Evolutionary conservation across 169 alveolate species (phyloP).

Genomic region (Cryptosporidium xiaoi): DNA sequence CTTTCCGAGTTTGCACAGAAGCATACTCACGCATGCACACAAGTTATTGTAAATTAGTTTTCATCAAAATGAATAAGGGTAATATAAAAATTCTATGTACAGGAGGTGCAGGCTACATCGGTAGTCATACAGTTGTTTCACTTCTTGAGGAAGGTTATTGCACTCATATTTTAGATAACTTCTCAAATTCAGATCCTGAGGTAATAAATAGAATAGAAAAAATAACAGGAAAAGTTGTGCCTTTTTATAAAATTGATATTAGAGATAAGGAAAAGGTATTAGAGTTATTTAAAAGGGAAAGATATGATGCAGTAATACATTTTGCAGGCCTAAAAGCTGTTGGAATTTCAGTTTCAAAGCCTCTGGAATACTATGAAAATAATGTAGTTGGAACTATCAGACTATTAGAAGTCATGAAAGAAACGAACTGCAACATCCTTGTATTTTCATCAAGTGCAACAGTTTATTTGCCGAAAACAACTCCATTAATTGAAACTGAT

Average conservation of each 20-base stretch:
- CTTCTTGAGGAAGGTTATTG: conserved; percentile 83
- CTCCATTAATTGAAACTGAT: conserved; percentile 76
- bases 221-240: conserved; percentile 80
- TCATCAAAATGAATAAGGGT: conserved; percentile 25
- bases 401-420: conserved; percentile 85
- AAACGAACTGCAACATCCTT: conserved; percentile 81
- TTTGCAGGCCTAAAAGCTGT: conserved; percentile 93
- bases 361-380: conserved; percentile 90
- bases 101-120: conserved; percentile 96
- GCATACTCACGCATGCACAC: conserved; percentile 24
- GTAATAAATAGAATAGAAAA: conserved; percentile 82
- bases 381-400: conserved; percentile 90
- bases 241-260: conserved; percentile 85
- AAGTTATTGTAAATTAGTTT: background rate
- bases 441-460: conserved; percentile 92
- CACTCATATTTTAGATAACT: conserved; percentile 87
- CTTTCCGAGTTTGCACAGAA: background rate
- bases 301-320: conserved; percentile 86
- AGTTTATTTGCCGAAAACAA: conserved; percentile 89
- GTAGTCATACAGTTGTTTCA: conserved; percentile 92
- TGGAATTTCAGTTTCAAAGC: conserved; percentile 90
- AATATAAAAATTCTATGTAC: conserved; percentile 82
- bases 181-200: conserved; percentile 74
- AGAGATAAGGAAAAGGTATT: conserved; percentile 78
- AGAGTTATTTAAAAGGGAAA: conserved; percentile 78